These are phyloP conservation scores for Lathyrus aphaca DNA, from an alignment of 306 rosid genomes.

Conservation along the genomic window DNA sequence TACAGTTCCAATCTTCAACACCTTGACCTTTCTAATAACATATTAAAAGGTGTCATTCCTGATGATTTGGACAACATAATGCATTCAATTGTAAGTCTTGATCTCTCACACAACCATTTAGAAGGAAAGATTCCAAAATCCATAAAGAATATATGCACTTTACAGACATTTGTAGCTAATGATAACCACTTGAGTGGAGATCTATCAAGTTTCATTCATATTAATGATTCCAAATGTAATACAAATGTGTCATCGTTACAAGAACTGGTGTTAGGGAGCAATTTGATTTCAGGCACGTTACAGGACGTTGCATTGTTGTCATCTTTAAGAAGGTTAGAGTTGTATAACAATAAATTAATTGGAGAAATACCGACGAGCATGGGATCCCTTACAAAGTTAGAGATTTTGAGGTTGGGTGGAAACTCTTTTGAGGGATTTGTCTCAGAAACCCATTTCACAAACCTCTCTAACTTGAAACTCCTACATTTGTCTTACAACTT, in stretches of 20 bases:
- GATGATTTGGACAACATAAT: conserved; percentile 25
- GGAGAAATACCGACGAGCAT: conserved; percentile 1
- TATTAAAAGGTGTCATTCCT: neutral
- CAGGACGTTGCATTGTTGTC: no score
- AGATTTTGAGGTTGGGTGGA: accelerated
- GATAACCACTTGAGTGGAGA: neutral
- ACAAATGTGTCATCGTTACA: neutral
- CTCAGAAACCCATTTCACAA: conserved; percentile 11
- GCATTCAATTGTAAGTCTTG: neutral
- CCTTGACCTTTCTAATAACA: neutral
- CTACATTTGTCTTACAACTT: neutral
- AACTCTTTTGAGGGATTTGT: neutral
- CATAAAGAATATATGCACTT: conserved; percentile 23
- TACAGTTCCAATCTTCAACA: conserved; percentile 12
- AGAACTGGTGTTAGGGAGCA: neutral
- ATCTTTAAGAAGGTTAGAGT: no score
- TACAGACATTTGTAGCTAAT: accelerated
- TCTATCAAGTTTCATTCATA: neutral
- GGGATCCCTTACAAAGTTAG: neutral
- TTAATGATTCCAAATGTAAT: neutral
- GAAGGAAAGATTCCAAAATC: conserved; percentile 23
- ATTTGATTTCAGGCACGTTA: conserved; percentile 6
- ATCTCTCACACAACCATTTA: neutral
- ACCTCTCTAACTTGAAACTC: neutral
- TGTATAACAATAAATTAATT: no score